Base-by-base conservation (phyloP, 192 early-diverging fungal species). In the Umbelopsis sp. region DNA sequence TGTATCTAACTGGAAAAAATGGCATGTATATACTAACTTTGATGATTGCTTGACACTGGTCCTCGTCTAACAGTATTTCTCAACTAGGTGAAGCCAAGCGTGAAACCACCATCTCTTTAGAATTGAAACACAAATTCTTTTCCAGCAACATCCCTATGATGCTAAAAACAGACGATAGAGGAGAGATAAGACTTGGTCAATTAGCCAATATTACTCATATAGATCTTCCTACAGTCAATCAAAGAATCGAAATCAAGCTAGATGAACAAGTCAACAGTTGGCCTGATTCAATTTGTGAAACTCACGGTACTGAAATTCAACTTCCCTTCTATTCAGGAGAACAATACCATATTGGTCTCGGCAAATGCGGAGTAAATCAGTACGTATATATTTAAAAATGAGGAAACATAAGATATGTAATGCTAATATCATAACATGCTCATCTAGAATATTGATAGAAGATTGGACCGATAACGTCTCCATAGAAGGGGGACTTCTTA, bases 161-260 rank as follows among this genome's bases (percentile, higher is more conserved):
- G 6, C 47, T 85, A 27, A 71, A 71, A 37, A 79, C 80, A 1
- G 68, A 81, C 45, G 69, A 76, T 15, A 50, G 80, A 16, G 83
- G 83, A 49, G 46, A 77, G 2, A 71, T 82, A 9, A 65, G 64
- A 11, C 68, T 85, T 6, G 83, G 83, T 12, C 22, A 41, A 2
- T 45, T 83, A 30, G 12, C 45, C 1, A 53, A 72, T 37, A 73
- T 76, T 46, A 35, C 55, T 16, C 27, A 30, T 11, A 35, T 61
- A 6, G 23, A 18, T 33, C 21, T 61, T 16, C 55, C 55, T 18
- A 27, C 18, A n/a, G 23, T 61, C 33, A 15, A 30, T 18, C 30
- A 13, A 35, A 4, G 33, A 16, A 61, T 61, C 3, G 9, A 61
- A 61, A 30, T 61, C 11, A 61, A 61, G 27, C 4, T 35, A 5